Evolutionary conservation across 371 early-diverging fungal genomes (phyloP), one percentile per base, ranked within the genome.

Genomic region (Circinella umbellata): DNA sequence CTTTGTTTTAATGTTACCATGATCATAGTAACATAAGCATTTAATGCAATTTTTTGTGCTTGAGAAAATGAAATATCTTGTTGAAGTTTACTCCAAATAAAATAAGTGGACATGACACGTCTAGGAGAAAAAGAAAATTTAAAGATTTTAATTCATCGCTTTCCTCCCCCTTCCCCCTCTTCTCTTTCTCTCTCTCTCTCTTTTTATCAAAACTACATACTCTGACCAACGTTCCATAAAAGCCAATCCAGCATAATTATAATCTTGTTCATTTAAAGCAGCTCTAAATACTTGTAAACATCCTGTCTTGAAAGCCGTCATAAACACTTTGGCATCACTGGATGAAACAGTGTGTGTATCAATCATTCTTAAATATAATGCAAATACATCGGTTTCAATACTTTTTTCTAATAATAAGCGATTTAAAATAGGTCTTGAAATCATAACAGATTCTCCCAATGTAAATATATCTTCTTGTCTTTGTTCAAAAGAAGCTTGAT

Each of bases 341-440:
- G 73, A 46, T 0, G 59, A 37, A 10, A 20, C 66, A 6, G 14
- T 7, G 0, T 74, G 63, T 20, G 78, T 71, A 36, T 84, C 76
- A 15, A 84, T 57, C 10, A 81, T 72, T 3, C 73, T 64, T 4
- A 89, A 69, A 48, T 82, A 86, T 0, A 87, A 72, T 0, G 81
- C 79, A 39, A 89, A 80, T 0, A 83, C 81, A 38, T 89, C 89
- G 34, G 80, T 74, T 70, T 89, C 89, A 38, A 89, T 85, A 37
- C 87, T 84, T 63, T 89, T 89, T 72, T 82, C 80, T 72, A 86
- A 84, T 42, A 89, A 64, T 0, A 87, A 62, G 7, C 74, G 67
- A 3, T 73, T 70, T 18, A 81, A 75, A 3, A 74, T 39, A 17
- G 53, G n/a, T 1, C 73, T 63, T 0, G 76, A 71, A 4, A 85